A percentile compares a stretch with the other conserved stretches of the same genome.
Evolutionary conservation across 306 rosid species (phyloP).

Genomic region (Medicago lupulina): DNA sequence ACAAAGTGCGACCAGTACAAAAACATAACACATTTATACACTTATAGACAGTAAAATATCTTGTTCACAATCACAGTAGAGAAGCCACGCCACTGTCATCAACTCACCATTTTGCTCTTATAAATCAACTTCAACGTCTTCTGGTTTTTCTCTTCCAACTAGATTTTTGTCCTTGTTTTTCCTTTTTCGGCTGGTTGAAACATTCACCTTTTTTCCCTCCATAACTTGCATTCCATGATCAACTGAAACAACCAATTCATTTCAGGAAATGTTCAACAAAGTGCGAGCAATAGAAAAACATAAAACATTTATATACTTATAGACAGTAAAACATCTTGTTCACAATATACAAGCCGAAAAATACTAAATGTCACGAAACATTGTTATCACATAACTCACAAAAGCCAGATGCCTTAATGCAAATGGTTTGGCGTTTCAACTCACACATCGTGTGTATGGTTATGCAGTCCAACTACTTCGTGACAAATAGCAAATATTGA

Average conservation of each 20-base stretch:
- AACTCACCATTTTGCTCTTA: constrained; percentile 51
- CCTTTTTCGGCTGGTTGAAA: constrained; percentile 39
- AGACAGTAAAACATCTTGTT: no score
- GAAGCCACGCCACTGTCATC: background rate
- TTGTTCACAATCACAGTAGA: background rate
- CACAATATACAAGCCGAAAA: no score
- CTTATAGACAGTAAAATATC: background rate
- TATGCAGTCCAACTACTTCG: no score
- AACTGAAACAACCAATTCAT: constrained; percentile 42
- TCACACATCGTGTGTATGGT: no score
- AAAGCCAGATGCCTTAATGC: background rate
- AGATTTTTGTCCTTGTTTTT: constrained; percentile 45
- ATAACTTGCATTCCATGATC: constrained; percentile 34
- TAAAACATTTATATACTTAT: no score
- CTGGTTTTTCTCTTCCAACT: constrained; percentile 5
- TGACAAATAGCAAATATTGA: background rate
- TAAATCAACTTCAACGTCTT: constrained; percentile 35
- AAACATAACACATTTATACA: background rate
- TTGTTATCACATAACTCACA: background rate
- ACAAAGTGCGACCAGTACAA: background rate
- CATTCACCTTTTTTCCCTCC: constrained; percentile 40
- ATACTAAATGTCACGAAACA: background rate
- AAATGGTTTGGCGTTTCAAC: background rate
- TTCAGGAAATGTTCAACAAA: constrained; percentile 16
- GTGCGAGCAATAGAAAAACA: background rate